phyloP scores from a whole-genome alignment of 2,329 filamentous ascomycete genomes.

The Malbranchea cinnamomea region DNA sequence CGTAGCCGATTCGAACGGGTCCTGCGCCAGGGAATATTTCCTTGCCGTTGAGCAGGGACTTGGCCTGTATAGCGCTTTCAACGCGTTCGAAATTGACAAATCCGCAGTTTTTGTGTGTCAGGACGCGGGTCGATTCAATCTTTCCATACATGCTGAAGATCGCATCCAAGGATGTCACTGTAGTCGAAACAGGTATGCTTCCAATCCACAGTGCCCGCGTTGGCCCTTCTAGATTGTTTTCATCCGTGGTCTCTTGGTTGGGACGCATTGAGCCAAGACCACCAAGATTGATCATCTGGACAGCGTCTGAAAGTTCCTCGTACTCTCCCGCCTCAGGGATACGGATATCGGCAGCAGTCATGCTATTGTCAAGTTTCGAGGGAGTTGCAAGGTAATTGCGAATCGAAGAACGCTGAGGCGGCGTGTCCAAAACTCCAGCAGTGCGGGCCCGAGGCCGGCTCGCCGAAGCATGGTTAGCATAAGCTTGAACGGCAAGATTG shows the following conservation, averaged over 20 bases:
- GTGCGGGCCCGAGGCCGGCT: constrained; percentile 80
- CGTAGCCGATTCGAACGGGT: constrained; percentile 89
- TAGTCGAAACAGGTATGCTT: constrained; percentile 93
- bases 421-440: constrained; percentile 77
- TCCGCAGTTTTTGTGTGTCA: constrained; percentile 97
- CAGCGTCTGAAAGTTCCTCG: constrained; percentile 64
- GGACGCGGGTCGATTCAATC: constrained; percentile 78
- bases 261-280: constrained; percentile 49
- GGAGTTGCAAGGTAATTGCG: constrained; percentile 65
- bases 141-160: constrained; percentile 91
- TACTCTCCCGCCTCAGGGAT: constrained; percentile 63
- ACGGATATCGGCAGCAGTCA: constrained; percentile 60
- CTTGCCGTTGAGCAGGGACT: constrained; percentile 79
- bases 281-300: constrained; percentile 60
- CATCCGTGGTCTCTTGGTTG: constrained; percentile 52
- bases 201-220: constrained; percentile 94
- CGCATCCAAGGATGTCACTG: constrained; percentile 81
- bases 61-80: constrained; percentile 82
- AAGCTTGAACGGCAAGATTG: constrained; percentile 85
- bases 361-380: constrained; percentile 58
- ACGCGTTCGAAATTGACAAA: constrained; percentile 94
- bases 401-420: constrained; percentile 46
- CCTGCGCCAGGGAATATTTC: constrained; percentile 97
- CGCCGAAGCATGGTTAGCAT: constrained; percentile 67
- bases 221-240: constrained; percentile 70